phyloP scores from a whole-genome alignment of 768 basidiomycete genomes.

The Albatrellus ellisii region DNA sequence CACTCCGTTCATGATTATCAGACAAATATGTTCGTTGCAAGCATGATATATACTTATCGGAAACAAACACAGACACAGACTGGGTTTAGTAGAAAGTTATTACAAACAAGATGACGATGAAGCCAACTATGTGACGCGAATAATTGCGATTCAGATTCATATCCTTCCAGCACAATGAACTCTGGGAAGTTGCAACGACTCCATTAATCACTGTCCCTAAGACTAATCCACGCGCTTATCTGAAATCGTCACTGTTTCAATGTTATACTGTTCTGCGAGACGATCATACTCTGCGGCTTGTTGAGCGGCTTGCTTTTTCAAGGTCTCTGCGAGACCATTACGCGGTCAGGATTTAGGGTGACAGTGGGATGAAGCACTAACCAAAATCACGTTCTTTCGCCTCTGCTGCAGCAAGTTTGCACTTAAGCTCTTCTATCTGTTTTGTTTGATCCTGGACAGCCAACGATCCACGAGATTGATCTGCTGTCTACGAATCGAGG shows the following conservation, averaged over 20 bases:
- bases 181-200: neutral
- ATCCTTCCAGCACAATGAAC: neutral
- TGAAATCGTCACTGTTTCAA: conserved; percentile 43
- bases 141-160: neutral
- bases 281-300: conserved; percentile 75
- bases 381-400: conserved; percentile 55
- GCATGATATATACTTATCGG: too few relatives aligned
- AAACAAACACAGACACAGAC: too few relatives aligned
- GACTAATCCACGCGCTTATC: conserved; percentile 55
- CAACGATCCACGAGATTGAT: conserved; percentile 19
- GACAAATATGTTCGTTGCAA: too few relatives aligned
- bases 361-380: conserved; percentile 17
- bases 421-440: conserved; percentile 57
- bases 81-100: too few relatives aligned
- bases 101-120: too few relatives aligned
- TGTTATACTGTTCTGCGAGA: conserved; percentile 66
- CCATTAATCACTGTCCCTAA: neutral
- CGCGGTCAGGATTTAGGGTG: neutral
- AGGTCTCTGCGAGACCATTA: conserved; percentile 34
- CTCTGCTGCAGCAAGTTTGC: conserved; percentile 43
- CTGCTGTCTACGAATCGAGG: conserved; percentile 20
- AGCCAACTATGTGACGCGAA: neutral
- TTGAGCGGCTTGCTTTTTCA: conserved; percentile 73
- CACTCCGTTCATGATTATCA: too few relatives aligned
- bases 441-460: conserved; percentile 29